These are phyloP conservation scores for Heritiera fomes DNA, from an alignment of 345 rosid genomes.

Conservation along the genomic window DNA sequence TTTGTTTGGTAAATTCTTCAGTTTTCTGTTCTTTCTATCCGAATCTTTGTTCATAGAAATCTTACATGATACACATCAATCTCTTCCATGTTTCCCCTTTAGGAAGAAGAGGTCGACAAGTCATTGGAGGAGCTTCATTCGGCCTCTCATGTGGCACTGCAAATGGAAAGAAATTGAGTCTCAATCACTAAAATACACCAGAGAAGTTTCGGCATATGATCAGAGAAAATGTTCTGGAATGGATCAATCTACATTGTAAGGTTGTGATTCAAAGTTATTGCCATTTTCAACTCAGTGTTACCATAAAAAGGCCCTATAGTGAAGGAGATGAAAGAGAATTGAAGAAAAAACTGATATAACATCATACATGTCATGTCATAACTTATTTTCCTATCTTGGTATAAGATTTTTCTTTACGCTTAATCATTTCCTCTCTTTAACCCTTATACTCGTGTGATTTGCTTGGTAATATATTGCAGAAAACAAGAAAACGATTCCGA, in stretches of 20 bases:
- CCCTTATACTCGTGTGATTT: not conserved
- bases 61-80: not conserved
- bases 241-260: slow-evolving; percentile 50
- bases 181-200: slow-evolving; percentile 57
- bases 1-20: not conserved
- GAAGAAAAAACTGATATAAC: slow-evolving; percentile 58
- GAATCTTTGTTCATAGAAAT: not conserved
- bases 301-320: slow-evolving; percentile 57
- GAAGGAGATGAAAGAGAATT: slow-evolving; percentile 72
- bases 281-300: slow-evolving; percentile 61
- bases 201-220: slow-evolving; percentile 51
- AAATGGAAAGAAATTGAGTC: slow-evolving; percentile 82
- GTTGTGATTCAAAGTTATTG: slow-evolving; percentile 60
- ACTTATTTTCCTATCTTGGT: slow-evolving; percentile 73
- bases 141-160: slow-evolving; percentile 91
- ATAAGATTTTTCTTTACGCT: slow-evolving; percentile 26
- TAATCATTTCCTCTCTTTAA: slow-evolving; percentile 1
- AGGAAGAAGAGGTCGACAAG: slow-evolving; percentile 84
- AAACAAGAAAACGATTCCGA: slow-evolving; percentile 59
- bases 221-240: slow-evolving; percentile 44
- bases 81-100: slow-evolving; percentile 13
- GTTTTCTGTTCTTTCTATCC: not conserved
- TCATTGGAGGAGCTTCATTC: slow-evolving; percentile 81
- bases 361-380: slow-evolving; percentile 61
- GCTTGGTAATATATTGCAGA: slow-evolving; percentile 48